These are phyloP conservation scores for Trichomonascus vanleenenianus DNA, from an alignment of 805 yeast species.

Conservation along the genomic window DNA sequence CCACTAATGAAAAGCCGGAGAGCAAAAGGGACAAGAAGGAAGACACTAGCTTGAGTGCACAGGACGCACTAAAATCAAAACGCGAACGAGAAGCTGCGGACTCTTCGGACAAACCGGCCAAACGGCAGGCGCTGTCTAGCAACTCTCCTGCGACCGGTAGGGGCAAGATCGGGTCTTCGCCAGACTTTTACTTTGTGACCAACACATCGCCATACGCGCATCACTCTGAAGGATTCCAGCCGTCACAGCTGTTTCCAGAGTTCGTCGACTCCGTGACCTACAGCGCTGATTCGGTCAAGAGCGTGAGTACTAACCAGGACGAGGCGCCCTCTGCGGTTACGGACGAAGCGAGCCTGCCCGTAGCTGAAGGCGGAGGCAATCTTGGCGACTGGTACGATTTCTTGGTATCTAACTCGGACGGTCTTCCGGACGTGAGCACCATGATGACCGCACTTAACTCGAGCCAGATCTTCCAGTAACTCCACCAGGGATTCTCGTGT, in stretches of 20 bases:
- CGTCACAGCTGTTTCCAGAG: conserved; percentile 48
- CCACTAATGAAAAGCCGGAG: not conserved
- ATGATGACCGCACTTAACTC: not conserved
- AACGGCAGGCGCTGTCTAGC: not conserved
- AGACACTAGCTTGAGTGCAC: not conserved
- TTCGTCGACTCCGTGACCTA: not conserved
- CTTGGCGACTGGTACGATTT: conserved; percentile 35
- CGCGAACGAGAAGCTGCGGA: not conserved
- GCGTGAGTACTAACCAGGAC: too few relatives aligned
- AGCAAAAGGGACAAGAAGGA: not conserved
- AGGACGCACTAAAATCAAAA: not conserved
- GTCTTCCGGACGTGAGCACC: not conserved
- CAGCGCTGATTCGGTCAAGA: not conserved
- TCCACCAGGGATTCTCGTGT: not conserved
- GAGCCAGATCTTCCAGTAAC: too few relatives aligned
- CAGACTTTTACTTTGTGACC: conserved; percentile 28
- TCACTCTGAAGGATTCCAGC: conserved; percentile 47
- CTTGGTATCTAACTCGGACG: conserved; percentile 19
- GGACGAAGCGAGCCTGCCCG: not conserved
- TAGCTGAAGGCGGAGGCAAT: conserved; percentile 9
- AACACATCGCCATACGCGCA: conserved; percentile 23
- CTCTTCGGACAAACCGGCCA: not conserved
- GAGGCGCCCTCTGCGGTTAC: too few relatives aligned
- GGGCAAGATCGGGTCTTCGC: conserved; percentile 14
- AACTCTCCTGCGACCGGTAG: not conserved